A percentile compares a stretch with the other conserved stretches of the same genome.
These are phyloP conservation scores for Immersiella caudata DNA, from an alignment of 495 filamentous ascomycete genomes.

Conservation along the genomic window DNA sequence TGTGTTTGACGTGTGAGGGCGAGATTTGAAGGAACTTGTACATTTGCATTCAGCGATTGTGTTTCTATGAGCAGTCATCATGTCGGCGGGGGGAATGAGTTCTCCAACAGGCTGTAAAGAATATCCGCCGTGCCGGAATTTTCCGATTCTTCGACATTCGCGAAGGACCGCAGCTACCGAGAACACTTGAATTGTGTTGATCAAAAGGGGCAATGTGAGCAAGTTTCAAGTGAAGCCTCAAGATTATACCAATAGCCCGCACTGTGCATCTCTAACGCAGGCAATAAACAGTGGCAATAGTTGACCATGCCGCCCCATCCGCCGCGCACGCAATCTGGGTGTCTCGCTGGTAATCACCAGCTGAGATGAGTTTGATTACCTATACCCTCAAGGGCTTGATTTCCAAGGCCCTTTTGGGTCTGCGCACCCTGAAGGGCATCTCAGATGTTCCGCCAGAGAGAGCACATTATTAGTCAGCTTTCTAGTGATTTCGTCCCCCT, in stretches of 20 bases:
- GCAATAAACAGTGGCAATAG: not conserved
- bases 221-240: constrained; percentile 18
- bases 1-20: not conserved
- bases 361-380: not conserved
- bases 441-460: not conserved
- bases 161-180: not conserved
- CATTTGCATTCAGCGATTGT: too few relatives aligned
- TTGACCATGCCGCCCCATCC: constrained; percentile 3
- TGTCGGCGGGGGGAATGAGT: too few relatives aligned
- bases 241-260: not conserved
- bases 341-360: constrained; percentile 8
- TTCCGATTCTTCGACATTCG: not conserved
- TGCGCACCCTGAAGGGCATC: not conserved
- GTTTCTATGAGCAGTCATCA: too few relatives aligned
- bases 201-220: constrained; percentile 12
- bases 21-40: too few relatives aligned
- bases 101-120: too few relatives aligned
- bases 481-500: not conserved
- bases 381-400: not conserved
- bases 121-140: too few relatives aligned
- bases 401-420: not conserved
- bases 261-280: constrained; percentile 1
- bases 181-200: not conserved
- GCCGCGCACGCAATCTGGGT: constrained; percentile 15
- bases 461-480: constrained; percentile 23